Base-by-base conservation (phyloP, 306 rosid genomes). In the Astragalus membranaceus region DNA sequence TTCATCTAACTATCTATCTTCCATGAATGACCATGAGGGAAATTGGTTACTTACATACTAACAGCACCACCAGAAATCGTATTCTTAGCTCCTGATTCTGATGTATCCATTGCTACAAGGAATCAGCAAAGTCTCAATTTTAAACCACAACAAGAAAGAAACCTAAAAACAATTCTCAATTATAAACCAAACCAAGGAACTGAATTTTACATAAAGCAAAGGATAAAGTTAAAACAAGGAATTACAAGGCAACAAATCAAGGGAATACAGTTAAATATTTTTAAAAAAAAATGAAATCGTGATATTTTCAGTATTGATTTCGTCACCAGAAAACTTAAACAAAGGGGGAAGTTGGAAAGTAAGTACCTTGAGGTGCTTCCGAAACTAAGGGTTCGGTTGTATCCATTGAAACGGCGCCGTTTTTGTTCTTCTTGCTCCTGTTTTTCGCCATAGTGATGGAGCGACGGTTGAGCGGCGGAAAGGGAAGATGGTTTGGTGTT, bases 51-150 rank as follows among this genome's bases (percentile, higher is more conserved):
- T 85, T 81, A 88, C 96, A 83, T 14, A 42, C 33, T 77, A 49
- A 61, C n/a, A 66, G 78, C 67, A 74, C 66, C 67, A 74, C 66
- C 74, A 39, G 85, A 26, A 78, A 72, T 83, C 39, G 57, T 68
- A 78, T 36, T 79, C 17, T 60, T 83, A 59, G 77, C 79, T 47
- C 63, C 86, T 51, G 88, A 61, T 70, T 85, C 93, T 2, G 91
- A 72, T 17, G 87, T 87, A 50, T 91, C 97, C 97, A 88, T 91
- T 17, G 85, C 93, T 88, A 71, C 73, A 65, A 26, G 44, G 30
- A 61, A 74, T 37, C 42, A 62, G 2, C 30, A 16, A 63, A 75
- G 2, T 56, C 7, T 44, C 62, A 50, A 36, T 50, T 10, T 56
- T 67, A 26, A 68, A 63, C 39, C 47, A 65, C 14, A 6, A 16